Conservation (phyloP, 2,329 filamentous ascomycete species). For the Calcarisporium arbuscula region DNA sequence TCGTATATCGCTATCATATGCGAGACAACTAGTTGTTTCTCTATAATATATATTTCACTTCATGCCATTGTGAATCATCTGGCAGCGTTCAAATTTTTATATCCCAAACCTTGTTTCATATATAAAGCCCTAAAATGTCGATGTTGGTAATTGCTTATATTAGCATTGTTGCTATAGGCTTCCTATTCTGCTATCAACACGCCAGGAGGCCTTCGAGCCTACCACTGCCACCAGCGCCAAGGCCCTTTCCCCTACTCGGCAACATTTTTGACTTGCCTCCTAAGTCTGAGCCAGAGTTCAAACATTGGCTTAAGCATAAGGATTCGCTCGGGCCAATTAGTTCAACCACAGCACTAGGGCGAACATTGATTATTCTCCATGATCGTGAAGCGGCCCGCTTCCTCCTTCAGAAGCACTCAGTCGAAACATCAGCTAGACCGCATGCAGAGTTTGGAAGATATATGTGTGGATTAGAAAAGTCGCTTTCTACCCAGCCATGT, state of each 20-base stretch:
- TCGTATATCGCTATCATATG: too few species aligned
- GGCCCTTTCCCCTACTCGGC: slow-evolving; percentile 33
- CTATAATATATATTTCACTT: too few species aligned
- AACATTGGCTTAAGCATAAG: slow-evolving; percentile 26
- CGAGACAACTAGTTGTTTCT: too few species aligned
- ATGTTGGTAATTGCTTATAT: too few species aligned
- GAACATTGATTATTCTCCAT: slow-evolving; percentile 32
- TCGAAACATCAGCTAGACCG: slow-evolving; percentile 14
- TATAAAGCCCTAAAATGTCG: too few species aligned
- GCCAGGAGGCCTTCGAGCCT: too few species aligned
- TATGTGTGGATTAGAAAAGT: not conserved
- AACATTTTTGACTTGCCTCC: slow-evolving; percentile 38
- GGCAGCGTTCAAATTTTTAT: too few species aligned
- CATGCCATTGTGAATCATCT: too few species aligned
- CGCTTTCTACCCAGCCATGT: not conserved
- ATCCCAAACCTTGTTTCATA: too few species aligned
- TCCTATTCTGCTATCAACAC: slow-evolving; percentile 1
- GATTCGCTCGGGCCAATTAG: slow-evolving; percentile 21
- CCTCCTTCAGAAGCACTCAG: slow-evolving; percentile 27
- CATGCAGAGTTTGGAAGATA: not conserved
- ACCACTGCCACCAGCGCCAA: slow-evolving; percentile 21
- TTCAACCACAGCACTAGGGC: slow-evolving; percentile 15
- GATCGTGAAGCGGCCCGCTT: slow-evolving; percentile 25
- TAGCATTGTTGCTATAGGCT: too few species aligned
- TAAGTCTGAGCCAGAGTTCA: slow-evolving; percentile 17